phyloP scores from a whole-genome alignment of 257 asterid genomes.

The Capsicum baccatum region DNA sequence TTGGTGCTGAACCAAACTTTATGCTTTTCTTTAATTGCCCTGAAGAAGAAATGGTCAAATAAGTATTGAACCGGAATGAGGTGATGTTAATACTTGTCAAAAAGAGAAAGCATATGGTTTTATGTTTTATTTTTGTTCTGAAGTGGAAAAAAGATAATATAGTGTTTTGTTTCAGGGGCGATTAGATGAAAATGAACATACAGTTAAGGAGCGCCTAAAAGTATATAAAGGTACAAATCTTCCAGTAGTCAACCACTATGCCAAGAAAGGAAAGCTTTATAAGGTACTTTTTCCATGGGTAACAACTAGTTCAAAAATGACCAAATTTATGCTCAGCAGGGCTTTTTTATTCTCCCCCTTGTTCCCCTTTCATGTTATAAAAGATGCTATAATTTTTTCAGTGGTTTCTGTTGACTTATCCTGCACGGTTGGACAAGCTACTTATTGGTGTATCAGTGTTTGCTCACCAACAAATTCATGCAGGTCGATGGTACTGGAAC shows the following conservation, averaged over 20 bases:
- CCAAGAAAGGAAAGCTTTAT: slow-evolving; percentile 77
- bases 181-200: slow-evolving; percentile 85
- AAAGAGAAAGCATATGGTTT: background rate
- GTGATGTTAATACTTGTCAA: slow-evolving; percentile 39
- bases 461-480: slow-evolving; percentile 29
- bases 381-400: background rate
- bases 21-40: slow-evolving; percentile 97
- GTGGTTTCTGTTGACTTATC: background rate
- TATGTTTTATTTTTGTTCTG: slow-evolving; percentile 29
- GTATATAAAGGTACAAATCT: slow-evolving; percentile 71
- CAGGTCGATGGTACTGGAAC: slow-evolving; percentile 92
- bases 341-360: background rate
- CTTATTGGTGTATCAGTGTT: background rate
- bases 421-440: slow-evolving; percentile 13
- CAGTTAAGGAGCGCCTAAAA: slow-evolving; percentile 76
- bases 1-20: slow-evolving; percentile 79
- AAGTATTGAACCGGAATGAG: slow-evolving; percentile 85
- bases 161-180: slow-evolving; percentile 68
- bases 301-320: slow-evolving; percentile 17
- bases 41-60: slow-evolving; percentile 85
- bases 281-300: slow-evolving; percentile 60
- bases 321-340: background rate
- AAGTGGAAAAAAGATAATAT: slow-evolving; percentile 27
- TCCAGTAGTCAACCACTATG: slow-evolving; percentile 85
- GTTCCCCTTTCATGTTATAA: background rate